Evolutionary conservation across 2,329 filamentous ascomycete species (phyloP), one percentile per base, ranked within the genome.

Genomic region (Neurospora sp.): DNA sequence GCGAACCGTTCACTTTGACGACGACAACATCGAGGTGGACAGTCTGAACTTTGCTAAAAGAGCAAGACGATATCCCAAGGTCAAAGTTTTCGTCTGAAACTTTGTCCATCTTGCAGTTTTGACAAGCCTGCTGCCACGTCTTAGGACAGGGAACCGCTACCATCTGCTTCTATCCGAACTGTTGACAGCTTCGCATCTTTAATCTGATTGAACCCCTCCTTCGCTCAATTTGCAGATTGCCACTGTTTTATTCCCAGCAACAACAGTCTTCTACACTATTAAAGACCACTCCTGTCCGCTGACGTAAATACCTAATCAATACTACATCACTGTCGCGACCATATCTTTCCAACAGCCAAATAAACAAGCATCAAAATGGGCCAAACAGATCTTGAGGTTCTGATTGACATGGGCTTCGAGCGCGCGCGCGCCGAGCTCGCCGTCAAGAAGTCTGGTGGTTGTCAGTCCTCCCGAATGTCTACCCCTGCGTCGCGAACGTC

Each of bases 341-440:
- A 33, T 8, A 10, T 33, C 12, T 28, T 62, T 33, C 17, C 52
- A 17, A 8, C 52, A 28, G 17, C 19, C 23, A 33, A 57, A 57
- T 10, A 23, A 62, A 62, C 1, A 28, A 33, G 17, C 23, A 33
- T 10, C 79, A 82, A 75, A 72, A 89, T 87, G 81, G 85, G 86
- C 73, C 82, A 85, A 72, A 84, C 87, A 65, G 88, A 90, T 75
- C 82, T 90, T 19, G 84, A 89, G 19, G 80, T 85, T 41, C 81
- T 91, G 75, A 78, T 90, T 73, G 88, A 91, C 68, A 91, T 91
- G 88, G 89, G 89, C 80, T 99, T 99, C 77, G 92, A 97, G 73
- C 88, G 89, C 76, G 88, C 92, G 77, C 89, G 92, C 74, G 90
- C 93, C 66, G 87, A 94, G 78, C 82, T 98, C 66, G 96, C 96